A percentile compares a stretch with the other conserved stretches of the same genome.
These are phyloP conservation scores for Pistacia atlantica DNA, from an alignment of 345 rosid species.

Conservation along the genomic window DNA sequence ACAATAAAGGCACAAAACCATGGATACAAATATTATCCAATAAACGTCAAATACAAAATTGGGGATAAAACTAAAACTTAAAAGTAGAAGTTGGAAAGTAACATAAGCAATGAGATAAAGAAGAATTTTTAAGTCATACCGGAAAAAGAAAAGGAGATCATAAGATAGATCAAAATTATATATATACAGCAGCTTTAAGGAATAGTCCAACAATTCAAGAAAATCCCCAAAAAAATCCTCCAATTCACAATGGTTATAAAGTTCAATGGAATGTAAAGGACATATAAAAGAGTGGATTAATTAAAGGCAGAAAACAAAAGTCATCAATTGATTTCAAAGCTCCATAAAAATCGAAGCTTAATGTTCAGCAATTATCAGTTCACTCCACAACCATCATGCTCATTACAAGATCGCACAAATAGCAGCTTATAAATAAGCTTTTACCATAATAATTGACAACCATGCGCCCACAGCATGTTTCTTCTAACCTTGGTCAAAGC, in stretches of 20 bases:
- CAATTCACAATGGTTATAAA: background rate
- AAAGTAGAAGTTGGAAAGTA: background rate
- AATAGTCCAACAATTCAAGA: constrained; percentile 11
- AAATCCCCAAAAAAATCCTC: background rate
- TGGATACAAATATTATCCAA: background rate
- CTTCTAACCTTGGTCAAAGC: background rate
- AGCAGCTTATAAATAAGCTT: constrained; percentile 1
- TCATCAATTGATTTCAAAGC: background rate
- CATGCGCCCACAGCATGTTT: background rate
- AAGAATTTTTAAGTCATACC: background rate
- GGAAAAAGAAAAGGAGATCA: background rate
- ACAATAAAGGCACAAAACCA: background rate
- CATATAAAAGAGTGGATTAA: background rate
- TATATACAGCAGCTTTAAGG: background rate
- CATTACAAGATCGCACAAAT: background rate
- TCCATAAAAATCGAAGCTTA: background rate
- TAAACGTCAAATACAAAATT: background rate
- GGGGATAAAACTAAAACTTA: background rate
- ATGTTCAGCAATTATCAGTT: background rate
- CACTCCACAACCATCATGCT: background rate
- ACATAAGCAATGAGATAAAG: background rate
- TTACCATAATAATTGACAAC: background rate
- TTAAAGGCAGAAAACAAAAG: background rate
- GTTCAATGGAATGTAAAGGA: background rate
- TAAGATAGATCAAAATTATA: background rate